phyloP scores from a whole-genome alignment of 192 early-diverging fungal genomes.

The Coemansia sp. region DNA sequence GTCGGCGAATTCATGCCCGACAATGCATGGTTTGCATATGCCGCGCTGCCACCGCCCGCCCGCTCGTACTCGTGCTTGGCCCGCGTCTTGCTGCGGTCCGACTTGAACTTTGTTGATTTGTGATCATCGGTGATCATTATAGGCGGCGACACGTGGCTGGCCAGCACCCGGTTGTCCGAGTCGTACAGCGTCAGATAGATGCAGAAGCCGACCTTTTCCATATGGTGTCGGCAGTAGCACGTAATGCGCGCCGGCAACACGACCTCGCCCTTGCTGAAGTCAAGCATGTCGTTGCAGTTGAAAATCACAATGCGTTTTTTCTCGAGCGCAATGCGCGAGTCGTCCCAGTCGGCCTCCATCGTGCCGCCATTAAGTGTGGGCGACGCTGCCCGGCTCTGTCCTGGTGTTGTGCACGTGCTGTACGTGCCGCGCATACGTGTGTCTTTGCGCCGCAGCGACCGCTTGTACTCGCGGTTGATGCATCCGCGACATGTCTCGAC shows the following conservation, averaged over 20 bases:
- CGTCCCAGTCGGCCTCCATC: slow-evolving; percentile 64
- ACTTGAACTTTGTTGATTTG: slow-evolving; percentile 78
- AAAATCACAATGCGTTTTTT: slow-evolving; percentile 82
- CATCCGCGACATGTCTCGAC: slow-evolving; percentile 82
- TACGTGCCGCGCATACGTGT: slow-evolving; percentile 37
- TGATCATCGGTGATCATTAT: slow-evolving; percentile 99
- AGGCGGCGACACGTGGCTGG: slow-evolving; percentile 80
- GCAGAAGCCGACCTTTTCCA: slow-evolving; percentile 91
- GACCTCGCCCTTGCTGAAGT: slow-evolving; percentile 85
- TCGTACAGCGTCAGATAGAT: slow-evolving; percentile 81
- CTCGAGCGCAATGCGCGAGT: slow-evolving; percentile 69
- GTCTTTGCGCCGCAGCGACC: slow-evolving; percentile 62
- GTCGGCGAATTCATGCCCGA: slow-evolving; percentile 30
- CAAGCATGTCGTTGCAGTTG: slow-evolving; percentile 82
- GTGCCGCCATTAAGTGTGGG: slow-evolving; percentile 48
- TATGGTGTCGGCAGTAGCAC: slow-evolving; percentile 95
- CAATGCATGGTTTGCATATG: slow-evolving; percentile 49
- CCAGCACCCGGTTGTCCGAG: slow-evolving; percentile 62
- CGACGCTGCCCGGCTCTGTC: slow-evolving; percentile 57
- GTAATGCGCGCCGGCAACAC: slow-evolving; percentile 91
- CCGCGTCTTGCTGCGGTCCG: slow-evolving; percentile 51
- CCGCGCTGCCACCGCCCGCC: slow-evolving; percentile 28
- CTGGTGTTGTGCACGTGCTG: slow-evolving; percentile 58
- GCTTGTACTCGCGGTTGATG: slow-evolving; percentile 79
- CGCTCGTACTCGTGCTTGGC: slow-evolving; percentile 58